phyloP scores from a whole-genome alignment of 306 rosid species.

The Corylus avellana region DNA sequence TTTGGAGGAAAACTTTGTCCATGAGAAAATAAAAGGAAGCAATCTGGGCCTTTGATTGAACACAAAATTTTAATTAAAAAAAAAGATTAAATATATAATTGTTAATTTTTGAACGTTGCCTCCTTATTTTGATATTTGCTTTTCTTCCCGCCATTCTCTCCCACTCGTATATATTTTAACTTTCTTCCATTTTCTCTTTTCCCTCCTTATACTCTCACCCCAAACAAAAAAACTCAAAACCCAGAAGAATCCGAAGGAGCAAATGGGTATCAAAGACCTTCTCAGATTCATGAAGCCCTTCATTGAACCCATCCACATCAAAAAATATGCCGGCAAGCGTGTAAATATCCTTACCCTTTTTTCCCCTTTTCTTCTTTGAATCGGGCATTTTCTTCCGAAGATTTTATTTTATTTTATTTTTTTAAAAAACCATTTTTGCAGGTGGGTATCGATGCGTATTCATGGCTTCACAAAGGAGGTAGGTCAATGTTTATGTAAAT shows the following conservation, averaged over 20 bases:
- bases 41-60: no score
- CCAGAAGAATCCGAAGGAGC: constrained; percentile 20
- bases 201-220: neutral
- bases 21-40: no score
- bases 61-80: no score
- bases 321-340: constrained; percentile 76
- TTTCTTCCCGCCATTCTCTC: constrained; percentile 72
- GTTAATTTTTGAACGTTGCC: constrained; percentile 13
- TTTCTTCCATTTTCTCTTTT: no score
- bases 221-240: constrained; percentile 34
- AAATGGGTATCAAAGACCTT: constrained; percentile 95
- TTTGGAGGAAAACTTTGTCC: no score
- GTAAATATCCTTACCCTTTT: constrained; percentile 37
- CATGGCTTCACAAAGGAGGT: constrained; percentile 99
- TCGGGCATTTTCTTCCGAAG: neutral
- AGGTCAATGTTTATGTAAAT: neutral
- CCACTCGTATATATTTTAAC: neutral
- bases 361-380: neutral
- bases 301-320: constrained; percentile 62
- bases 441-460: constrained; percentile 98
- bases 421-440: constrained; percentile 27
- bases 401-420: neutral
- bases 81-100: no score
- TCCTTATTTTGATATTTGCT: constrained; percentile 32
- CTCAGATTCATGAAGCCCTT: constrained; percentile 91